Percentiles rank a stretch among this genome's conserved stretches.
phyloP scores from a whole-genome alignment of 1,284 basidiomycete genomes.

The Pyrrhoderma lamaoense region DNA sequence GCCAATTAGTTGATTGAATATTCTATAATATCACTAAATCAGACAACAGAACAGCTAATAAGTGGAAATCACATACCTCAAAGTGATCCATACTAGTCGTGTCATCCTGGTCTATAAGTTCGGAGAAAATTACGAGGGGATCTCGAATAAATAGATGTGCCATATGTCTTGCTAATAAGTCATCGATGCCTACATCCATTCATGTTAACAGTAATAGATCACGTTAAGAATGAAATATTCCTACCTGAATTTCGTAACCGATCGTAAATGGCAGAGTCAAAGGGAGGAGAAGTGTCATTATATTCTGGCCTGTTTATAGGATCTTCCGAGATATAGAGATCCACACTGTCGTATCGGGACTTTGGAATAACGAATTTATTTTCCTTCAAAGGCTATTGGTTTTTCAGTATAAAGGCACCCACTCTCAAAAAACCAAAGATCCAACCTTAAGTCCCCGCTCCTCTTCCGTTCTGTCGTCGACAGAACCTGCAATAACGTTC shows the following conservation, averaged over 20 bases:
- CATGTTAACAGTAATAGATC: background rate
- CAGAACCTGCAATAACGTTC: conserved; percentile 96
- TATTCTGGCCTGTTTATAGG: conserved; percentile 87
- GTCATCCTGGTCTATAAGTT: conserved; percentile 92
- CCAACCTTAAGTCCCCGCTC: conserved; percentile 82
- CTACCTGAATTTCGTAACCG: conserved; percentile 68
- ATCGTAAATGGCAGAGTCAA: conserved; percentile 68
- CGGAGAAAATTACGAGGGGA: conserved; percentile 92
- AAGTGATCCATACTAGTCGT: conserved; percentile 88
- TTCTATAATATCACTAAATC: conserved; percentile 46
- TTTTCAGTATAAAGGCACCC: background rate
- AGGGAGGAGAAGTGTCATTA: conserved; percentile 83
- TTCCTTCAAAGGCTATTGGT: conserved; percentile 64
- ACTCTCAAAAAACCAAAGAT: background rate
- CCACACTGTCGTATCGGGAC: conserved; percentile 95
- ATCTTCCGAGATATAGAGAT: conserved; percentile 86
- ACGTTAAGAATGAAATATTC: conserved; percentile 20
- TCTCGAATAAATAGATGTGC: conserved; percentile 97
- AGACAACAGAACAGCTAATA: background rate
- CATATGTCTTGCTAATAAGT: conserved; percentile 83
- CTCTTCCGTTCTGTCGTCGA: conserved; percentile 94
- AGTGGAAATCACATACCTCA: conserved; percentile 53
- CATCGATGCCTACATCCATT: conserved; percentile 67
- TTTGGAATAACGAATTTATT: conserved; percentile 82
- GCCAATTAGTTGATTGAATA: conserved; percentile 99